These are phyloP conservation scores for Trichoderma brevicompactum DNA, from an alignment of 2,329 filamentous ascomycete genomes.

Conservation along the genomic window DNA sequence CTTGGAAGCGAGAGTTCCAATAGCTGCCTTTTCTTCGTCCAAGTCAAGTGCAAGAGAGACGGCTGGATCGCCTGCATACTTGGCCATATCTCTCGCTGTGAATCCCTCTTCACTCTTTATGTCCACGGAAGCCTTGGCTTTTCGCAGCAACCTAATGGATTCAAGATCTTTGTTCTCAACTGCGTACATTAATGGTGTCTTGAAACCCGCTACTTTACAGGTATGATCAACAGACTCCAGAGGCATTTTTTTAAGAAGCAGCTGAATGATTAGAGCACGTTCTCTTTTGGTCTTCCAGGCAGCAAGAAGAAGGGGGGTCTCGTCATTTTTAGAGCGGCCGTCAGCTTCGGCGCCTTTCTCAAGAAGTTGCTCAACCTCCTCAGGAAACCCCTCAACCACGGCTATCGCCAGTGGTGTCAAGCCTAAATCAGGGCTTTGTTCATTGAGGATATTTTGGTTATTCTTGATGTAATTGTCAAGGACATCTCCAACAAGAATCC, in stretches of 20 bases:
- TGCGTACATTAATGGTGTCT: constrained; percentile 1
- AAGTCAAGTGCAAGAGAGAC: not conserved
- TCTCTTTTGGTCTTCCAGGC: constrained; percentile 7
- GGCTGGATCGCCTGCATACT: not conserved
- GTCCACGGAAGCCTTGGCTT: not conserved
- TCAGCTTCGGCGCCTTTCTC: constrained; percentile 1
- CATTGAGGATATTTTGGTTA: not conserved
- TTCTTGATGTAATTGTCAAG: not conserved
- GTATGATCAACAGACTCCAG: not conserved
- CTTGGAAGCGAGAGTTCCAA: not conserved
- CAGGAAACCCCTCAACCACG: not conserved
- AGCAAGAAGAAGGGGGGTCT: constrained; percentile 6
- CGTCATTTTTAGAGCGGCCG: not conserved
- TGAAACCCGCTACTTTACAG: not conserved
- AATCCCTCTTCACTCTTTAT: not conserved
- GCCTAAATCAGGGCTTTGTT: not conserved
- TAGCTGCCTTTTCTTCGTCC: not conserved
- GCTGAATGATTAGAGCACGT: not conserved
- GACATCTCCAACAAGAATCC: not conserved
- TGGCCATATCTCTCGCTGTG: not conserved
- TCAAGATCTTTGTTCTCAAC: constrained; percentile 3
- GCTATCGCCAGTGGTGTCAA: constrained; percentile 2
- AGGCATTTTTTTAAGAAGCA: not conserved
- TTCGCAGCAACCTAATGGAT: not conserved
- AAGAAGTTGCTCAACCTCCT: constrained; percentile 2